phyloP scores from a whole-genome alignment of 176 grass and related monocot genomes.

The Oryza longistaminata region DNA sequence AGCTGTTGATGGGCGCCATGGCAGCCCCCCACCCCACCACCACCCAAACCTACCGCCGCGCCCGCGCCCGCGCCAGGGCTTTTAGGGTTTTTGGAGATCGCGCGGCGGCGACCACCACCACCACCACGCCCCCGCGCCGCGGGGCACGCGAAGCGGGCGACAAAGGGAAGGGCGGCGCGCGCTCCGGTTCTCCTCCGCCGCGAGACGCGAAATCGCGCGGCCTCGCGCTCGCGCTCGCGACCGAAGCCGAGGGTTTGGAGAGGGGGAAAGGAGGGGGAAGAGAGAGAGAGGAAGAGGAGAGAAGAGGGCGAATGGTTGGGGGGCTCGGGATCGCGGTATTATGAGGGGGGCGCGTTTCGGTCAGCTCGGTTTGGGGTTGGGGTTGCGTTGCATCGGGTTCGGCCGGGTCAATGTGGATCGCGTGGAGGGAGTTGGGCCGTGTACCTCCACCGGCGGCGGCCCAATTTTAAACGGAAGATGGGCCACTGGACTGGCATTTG shows the following conservation, averaged over 20 bases:
- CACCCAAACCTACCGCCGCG: conserved; percentile 34
- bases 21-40: background rate
- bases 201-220: background rate
- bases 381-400: background rate
- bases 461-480: no score
- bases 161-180: background rate
- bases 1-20: conserved; percentile 86
- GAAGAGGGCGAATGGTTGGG: no score
- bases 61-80: conserved; percentile 38
- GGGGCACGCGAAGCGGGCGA: background rate
- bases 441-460: no score
- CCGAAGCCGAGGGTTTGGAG: conserved; percentile 42
- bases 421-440: no score
- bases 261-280: background rate
- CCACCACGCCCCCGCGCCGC: background rate
- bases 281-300: background rate
- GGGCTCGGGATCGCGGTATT: no score
- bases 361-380: background rate
- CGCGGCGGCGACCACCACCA: background rate
- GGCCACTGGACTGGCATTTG: no score
- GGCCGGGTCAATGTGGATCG: background rate
- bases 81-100: conserved; percentile 57
- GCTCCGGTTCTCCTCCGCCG: background rate
- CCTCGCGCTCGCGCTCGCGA: background rate
- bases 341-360: background rate